Percentiles rank a stretch among this genome's conserved stretches.
Evolutionary conservation across 2,329 filamentous ascomycete species (phyloP).

Genomic region (Rhynchosporium agropyri): DNA sequence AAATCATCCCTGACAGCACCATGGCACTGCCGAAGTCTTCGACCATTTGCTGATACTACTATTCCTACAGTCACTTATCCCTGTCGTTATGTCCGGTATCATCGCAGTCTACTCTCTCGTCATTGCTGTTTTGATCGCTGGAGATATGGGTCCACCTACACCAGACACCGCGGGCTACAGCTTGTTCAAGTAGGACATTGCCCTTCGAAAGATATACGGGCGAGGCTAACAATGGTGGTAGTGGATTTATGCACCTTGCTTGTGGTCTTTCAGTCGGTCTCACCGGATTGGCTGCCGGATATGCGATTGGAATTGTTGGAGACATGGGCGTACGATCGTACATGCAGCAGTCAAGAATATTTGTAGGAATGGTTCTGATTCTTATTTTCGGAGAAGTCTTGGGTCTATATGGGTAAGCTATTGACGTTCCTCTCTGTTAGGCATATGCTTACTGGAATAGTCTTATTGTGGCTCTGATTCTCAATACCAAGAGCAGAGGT

Average conservation of each 20-base stretch:
- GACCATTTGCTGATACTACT: not conserved
- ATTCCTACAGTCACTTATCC: constrained; percentile 69
- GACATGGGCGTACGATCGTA: constrained; percentile 92
- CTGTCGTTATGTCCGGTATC: constrained; percentile 98
- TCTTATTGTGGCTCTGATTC: constrained; percentile 88
- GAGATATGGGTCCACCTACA: constrained; percentile 77
- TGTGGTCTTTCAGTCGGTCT: constrained; percentile 90
- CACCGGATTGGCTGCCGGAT: constrained; percentile 90
- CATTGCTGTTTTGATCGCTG: constrained; percentile 92
- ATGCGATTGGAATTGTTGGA: constrained; percentile 93
- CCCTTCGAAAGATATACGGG: not conserved
- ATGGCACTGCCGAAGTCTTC: not conserved
- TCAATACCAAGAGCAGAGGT: constrained; percentile 73
- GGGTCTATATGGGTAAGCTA: constrained; percentile 86
- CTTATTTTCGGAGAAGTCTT: constrained; percentile 98
- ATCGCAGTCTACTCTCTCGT: constrained; percentile 98
- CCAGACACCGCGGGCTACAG: constrained; percentile 63
- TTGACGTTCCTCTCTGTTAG: not conserved
- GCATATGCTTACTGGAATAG: constrained; percentile 48
- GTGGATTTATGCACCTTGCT: constrained; percentile 90
- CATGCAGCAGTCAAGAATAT: constrained; percentile 94
- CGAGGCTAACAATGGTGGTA: constrained; percentile 43
- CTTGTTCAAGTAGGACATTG: constrained; percentile 71
- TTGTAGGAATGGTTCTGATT: constrained; percentile 98
- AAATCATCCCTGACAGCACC: not conserved